Base-by-base conservation (phyloP, 2,329 filamentous ascomycete species). In the Bipolaris zeicola region DNA sequence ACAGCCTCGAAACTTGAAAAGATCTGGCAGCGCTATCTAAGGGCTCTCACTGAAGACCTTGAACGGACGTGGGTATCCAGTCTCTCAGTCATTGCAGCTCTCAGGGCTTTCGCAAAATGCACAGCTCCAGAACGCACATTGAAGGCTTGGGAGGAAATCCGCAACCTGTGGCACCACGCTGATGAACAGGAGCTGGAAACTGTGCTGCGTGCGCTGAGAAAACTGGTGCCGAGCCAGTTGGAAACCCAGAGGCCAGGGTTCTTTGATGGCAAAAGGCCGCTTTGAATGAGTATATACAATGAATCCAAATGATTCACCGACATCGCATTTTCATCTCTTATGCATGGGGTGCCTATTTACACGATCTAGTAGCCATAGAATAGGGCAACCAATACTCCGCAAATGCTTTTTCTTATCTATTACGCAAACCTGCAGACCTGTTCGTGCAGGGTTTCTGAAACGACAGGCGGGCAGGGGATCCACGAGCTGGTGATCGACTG, bases 1-100 rank as follows among this genome's bases (percentile, higher is more conserved):
- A 91, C 86, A 26, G 79, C 81, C 28, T 76, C 83, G 62, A 83
- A 87, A n/a, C 83, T 98, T 2, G 82, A 88, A 50, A 62, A 62
- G 16, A 42, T 68, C 5, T 75, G 70, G 71, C 43, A n/a, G 0
- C 60, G 73, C 39, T 74, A 69, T 39, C 49, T 76, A 1, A 45
- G 61, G 14, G 62, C 64, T 14, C 61, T 71, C 0, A 16, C 62
- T 1, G 39, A 62, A 6, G 43, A 64, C 1, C 50, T 60, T 41
- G 70, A 68, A 46, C 60, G 66, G 26, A 74, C 67, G 13, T 73
- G 65, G 71, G 62, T 71, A 5, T 71, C 64, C 1, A 62, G 64
- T 8, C 55, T 71, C 41, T 57, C 60, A 1, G 65, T 69, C 6
- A 56, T 73, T 1, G 69, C 69, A 0, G 73, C 72, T n/a, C 66